These are phyloP conservation scores for Castanea mollissima DNA, from an alignment of 306 rosid species.

Conservation along the genomic window DNA sequence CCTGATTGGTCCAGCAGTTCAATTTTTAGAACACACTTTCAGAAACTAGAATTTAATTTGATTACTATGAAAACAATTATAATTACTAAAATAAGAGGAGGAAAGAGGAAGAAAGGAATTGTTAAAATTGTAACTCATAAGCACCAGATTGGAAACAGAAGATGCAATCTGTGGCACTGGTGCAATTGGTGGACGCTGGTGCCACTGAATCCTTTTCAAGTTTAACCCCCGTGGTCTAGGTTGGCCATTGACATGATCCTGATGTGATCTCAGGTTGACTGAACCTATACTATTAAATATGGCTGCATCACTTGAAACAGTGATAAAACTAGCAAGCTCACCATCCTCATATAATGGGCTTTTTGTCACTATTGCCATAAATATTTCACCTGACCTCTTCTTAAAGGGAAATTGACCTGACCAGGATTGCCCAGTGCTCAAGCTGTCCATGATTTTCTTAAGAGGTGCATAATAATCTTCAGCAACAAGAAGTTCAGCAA, in stretches of 20 bases:
- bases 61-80: neutral
- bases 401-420: conserved; percentile 72
- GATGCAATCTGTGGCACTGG: conserved; percentile 60
- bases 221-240: conserved; percentile 32
- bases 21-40: conserved; percentile 3
- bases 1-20: conserved; percentile 36
- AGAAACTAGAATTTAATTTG: conserved; percentile 10
- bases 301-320: conserved; percentile 61
- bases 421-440: conserved; percentile 55
- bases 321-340: conserved; percentile 49
- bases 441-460: conserved; percentile 43
- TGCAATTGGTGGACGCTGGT: conserved; percentile 43
- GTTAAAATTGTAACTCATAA: conserved; percentile 9
- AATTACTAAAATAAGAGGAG: neutral
- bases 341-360: conserved; percentile 59
- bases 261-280: conserved; percentile 23
- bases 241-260: conserved; percentile 27
- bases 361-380: conserved; percentile 60
- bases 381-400: conserved; percentile 62
- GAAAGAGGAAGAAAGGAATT: conserved; percentile 7
- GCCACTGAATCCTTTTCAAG: conserved; percentile 46
- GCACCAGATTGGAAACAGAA: conserved; percentile 72
- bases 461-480: conserved; percentile 43
- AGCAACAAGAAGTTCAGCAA: conserved; percentile 36
- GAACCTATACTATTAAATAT: conserved; percentile 25